These are phyloP conservation scores for Irpex rosettiformis DNA, from an alignment of 1,284 basidiomycete species.

Conservation along the genomic window DNA sequence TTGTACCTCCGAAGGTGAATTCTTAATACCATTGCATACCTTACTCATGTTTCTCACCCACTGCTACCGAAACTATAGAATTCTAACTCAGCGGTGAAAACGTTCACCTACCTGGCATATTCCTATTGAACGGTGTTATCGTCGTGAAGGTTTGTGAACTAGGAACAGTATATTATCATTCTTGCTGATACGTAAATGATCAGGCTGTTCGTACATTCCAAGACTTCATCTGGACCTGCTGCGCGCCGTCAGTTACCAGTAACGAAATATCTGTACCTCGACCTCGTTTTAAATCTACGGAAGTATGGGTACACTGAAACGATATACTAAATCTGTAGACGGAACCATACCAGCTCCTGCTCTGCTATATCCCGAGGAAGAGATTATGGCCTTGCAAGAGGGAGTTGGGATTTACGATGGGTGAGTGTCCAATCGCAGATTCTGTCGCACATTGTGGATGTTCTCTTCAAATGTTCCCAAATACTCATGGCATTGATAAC, in stretches of 20 bases:
- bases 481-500: constrained; percentile 2
- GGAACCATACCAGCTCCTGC: constrained; percentile 73
- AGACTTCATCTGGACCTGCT: not conserved
- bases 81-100: not conserved
- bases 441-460: too few species aligned
- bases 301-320: constrained; percentile 34
- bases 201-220: not conserved
- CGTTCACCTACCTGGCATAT: not conserved
- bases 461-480: not conserved
- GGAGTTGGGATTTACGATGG: constrained; percentile 87
- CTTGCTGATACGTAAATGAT: not conserved
- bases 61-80: not conserved
- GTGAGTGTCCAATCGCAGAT: constrained; percentile 54
- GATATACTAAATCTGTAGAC: constrained; percentile 54
- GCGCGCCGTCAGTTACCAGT: too few species aligned
- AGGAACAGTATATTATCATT: not conserved
- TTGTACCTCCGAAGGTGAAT: not conserved
- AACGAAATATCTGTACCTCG: not conserved
- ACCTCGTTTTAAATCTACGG: not conserved
- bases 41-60: not conserved
- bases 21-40: not conserved
- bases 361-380: constrained; percentile 77
- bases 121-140: not conserved
- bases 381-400: constrained; percentile 69
- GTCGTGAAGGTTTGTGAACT: not conserved